Percentiles rank a stretch among this genome's conserved stretches.
Evolutionary conservation across 257 asterid genomes (phyloP).

Genomic region (Plectranthus barbatus): DNA sequence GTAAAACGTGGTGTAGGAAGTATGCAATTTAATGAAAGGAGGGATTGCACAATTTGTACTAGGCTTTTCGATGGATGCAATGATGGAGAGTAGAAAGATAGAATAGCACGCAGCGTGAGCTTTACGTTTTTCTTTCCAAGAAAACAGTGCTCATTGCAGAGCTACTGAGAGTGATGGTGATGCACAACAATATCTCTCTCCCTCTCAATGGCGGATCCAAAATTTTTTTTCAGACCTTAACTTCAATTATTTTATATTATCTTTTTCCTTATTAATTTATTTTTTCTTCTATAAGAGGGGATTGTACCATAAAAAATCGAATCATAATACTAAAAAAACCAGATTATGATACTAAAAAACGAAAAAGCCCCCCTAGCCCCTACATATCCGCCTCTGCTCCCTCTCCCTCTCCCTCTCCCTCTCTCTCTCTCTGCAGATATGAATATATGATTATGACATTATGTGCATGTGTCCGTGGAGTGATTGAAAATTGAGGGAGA

Average conservation of each 20-base stretch:
- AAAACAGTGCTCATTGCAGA: conserved; percentile 41
- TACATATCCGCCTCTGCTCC: too few species aligned
- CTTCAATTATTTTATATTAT: too few species aligned
- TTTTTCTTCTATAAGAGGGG: too few species aligned
- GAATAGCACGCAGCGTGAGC: conserved; percentile 36
- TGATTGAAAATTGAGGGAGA: conserved; percentile 22
- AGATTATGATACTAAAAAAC: too few species aligned
- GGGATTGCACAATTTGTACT: neutral
- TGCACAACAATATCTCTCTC: conserved; percentile 9
- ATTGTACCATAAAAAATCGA: too few species aligned
- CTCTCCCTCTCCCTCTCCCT: too few species aligned
- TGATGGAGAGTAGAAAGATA: conserved; percentile 11
- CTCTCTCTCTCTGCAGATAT: conserved; percentile 29
- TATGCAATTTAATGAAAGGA: neutral
- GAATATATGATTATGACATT: too few species aligned
- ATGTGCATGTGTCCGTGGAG: conserved; percentile 34
- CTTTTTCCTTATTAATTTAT: too few species aligned
- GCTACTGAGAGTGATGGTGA: conserved; percentile 35
- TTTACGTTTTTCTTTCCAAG: conserved; percentile 55
- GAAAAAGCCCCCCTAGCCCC: too few species aligned
- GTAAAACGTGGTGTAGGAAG: neutral
- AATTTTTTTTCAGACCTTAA: too few species aligned
- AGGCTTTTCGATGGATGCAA: neutral
- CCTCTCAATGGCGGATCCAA: too few species aligned
- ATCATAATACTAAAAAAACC: too few species aligned